Evolutionary conservation across 176 grass and related monocot species (phyloP).

Genomic region (Secale cereale): DNA sequence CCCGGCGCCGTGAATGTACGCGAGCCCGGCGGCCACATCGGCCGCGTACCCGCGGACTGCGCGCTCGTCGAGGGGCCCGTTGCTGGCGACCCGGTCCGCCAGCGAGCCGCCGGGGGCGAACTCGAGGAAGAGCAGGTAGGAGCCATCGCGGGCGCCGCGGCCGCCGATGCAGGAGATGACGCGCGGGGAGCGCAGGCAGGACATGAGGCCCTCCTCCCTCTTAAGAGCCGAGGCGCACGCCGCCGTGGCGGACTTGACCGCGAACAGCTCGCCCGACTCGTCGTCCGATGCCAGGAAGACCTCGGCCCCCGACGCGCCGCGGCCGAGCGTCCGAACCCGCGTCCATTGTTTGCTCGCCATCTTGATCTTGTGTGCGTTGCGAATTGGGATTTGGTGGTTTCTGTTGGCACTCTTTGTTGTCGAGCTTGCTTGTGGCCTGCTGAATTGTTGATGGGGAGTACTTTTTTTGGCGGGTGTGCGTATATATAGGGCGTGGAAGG

Average conservation of each 20-base stretch:
- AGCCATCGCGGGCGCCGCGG: not conserved
- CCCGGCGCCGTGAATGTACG: too few species aligned
- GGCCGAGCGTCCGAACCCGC: too few species aligned
- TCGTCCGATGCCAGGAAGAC: slow-evolving; percentile 35
- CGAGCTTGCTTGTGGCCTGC: not conserved
- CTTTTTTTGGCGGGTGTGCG: not conserved
- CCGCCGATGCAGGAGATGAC: slow-evolving; percentile 60
- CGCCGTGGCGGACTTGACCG: slow-evolving; percentile 44
- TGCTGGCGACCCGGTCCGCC: slow-evolving; percentile 28
- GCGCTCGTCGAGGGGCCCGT: too few species aligned
- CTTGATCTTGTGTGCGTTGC: not conserved
- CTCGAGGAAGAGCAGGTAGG: slow-evolving; percentile 46
- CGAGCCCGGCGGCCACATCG: too few species aligned
- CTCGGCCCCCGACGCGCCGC: too few species aligned
- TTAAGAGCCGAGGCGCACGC: slow-evolving; percentile 4
- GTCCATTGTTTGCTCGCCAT: too few species aligned
- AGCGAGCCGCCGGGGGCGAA: slow-evolving; percentile 67
- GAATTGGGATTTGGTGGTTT: not conserved
- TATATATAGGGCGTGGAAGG: not conserved
- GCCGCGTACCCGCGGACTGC: too few species aligned
- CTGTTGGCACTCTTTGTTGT: not conserved
- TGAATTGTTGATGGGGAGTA: not conserved
- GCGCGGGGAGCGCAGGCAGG: slow-evolving; percentile 40
- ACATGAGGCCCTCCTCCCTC: slow-evolving; percentile 40
- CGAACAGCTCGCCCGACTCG: slow-evolving; percentile 38